Evolutionary conservation across 2,329 filamentous ascomycete genomes (phyloP).

Genomic region (Pyrenochaeta sp.): DNA sequence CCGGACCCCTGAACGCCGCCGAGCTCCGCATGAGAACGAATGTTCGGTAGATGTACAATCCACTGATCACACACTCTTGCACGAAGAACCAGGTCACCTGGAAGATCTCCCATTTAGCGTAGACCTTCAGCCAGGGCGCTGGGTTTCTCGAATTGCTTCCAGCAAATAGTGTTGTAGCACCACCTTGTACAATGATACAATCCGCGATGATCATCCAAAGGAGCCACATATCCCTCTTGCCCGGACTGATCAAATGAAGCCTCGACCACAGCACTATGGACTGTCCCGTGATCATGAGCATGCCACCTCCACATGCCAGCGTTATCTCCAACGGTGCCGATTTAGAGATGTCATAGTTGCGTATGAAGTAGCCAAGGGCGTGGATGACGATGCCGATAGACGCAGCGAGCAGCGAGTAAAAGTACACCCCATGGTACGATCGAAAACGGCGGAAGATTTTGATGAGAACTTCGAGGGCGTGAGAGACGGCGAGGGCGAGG

Average conservation of each 20-base stretch:
- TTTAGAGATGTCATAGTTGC: constrained; percentile 14
- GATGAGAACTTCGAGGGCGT: constrained; percentile 26
- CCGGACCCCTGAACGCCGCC: constrained; percentile 11
- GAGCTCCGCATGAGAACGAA: constrained; percentile 49
- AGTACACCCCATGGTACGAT: constrained; percentile 19
- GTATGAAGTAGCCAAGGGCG: constrained; percentile 21
- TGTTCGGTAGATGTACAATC: constrained; percentile 62
- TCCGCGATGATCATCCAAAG: constrained; percentile 62
- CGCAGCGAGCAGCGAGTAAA: constrained; percentile 21
- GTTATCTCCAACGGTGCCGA: constrained; percentile 50
- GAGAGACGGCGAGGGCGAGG: constrained; percentile 24
- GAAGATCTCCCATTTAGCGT: constrained; percentile 47
- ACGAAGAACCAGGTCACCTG: constrained; percentile 52
- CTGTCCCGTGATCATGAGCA: constrained; percentile 68
- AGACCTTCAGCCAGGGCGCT: constrained; percentile 12
- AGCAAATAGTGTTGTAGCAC: constrained; percentile 62
- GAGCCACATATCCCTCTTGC: constrained; percentile 45
- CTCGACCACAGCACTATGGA: constrained; percentile 68
- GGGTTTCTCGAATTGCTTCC: constrained; percentile 51
- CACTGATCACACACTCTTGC: constrained; percentile 48
- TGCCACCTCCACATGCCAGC: constrained; percentile 59
- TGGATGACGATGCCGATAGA: constrained; percentile 21
- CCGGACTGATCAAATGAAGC: constrained; percentile 24
- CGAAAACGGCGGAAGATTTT: constrained; percentile 25
- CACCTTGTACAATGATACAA: constrained; percentile 52